A percentile compares a stretch with the other conserved stretches of the same genome.
Conservation (phyloP, 2,329 filamentous ascomycete genomes). For the Aureobasidium sp. region DNA sequence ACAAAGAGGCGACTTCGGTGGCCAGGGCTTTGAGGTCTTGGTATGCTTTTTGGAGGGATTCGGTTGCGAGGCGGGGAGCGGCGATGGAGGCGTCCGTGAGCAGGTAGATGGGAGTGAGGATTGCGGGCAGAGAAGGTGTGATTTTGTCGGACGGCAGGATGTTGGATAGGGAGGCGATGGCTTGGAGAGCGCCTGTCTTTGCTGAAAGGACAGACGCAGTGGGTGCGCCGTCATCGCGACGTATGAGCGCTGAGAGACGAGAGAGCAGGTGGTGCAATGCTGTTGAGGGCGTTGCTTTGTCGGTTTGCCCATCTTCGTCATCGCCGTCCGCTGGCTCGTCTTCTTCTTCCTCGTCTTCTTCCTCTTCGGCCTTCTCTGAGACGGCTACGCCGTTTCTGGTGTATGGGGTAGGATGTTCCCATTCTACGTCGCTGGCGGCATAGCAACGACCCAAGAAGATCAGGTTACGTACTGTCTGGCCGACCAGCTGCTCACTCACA, state of each 20-base stretch:
- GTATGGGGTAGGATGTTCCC: conserved; percentile 35
- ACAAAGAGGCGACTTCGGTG: conserved; percentile 67
- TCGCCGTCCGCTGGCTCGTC: conserved; percentile 39
- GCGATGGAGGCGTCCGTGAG: conserved; percentile 71
- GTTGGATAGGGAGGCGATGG: conserved; percentile 63
- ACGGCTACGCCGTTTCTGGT: conserved; percentile 37
- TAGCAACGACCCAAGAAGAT: conserved; percentile 69
- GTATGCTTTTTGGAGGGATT: conserved; percentile 60
- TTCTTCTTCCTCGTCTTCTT: conserved; percentile 38
- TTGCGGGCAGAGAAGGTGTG: conserved; percentile 54
- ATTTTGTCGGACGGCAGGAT: conserved; percentile 54
- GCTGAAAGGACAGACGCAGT: conserved; percentile 58
- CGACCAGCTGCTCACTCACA: conserved; percentile 63
- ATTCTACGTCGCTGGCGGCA: conserved; percentile 50
- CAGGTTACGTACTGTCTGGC: conserved; percentile 72
- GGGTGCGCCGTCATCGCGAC: conserved; percentile 57
- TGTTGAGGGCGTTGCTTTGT: conserved; percentile 32
- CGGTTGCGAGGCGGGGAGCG: conserved; percentile 48
- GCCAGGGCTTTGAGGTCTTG: conserved; percentile 65
- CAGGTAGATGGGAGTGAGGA: conserved; percentile 68
- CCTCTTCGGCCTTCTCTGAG: conserved; percentile 39
- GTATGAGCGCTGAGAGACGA: conserved; percentile 69
- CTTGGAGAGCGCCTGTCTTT: conserved; percentile 68
- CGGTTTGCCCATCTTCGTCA: conserved; percentile 32
- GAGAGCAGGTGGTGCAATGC: conserved; percentile 69